A percentile compares a stretch with the other conserved stretches of the same genome.
These are phyloP conservation scores for Salix caprea DNA, from an alignment of 345 rosid genomes.

Conservation along the genomic window DNA sequence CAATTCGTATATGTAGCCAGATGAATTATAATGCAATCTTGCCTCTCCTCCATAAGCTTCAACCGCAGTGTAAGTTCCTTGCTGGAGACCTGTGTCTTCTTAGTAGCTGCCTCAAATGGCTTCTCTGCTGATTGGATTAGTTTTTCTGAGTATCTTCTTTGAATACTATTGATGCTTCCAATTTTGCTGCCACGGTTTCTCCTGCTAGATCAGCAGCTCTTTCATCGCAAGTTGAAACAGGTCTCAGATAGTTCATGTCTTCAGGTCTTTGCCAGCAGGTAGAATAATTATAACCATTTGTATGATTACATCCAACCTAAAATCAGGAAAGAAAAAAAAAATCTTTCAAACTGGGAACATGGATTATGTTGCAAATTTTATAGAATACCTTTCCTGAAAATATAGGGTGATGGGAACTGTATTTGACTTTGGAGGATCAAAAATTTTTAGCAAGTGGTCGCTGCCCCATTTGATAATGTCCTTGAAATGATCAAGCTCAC, in stretches of 20 bases:
- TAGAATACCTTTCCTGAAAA: conserved; percentile 1
- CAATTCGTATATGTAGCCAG: conserved; percentile 49
- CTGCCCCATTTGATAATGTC: no score
- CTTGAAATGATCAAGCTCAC: no score
- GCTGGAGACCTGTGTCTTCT: conserved; percentile 18
- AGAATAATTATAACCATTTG: conserved; percentile 27
- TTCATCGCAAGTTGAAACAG: conserved; percentile 36
- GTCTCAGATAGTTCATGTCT: conserved; percentile 49
- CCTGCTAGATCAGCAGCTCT: conserved; percentile 54
- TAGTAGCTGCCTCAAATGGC: conserved; percentile 29
- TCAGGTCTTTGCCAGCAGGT: conserved; percentile 73
- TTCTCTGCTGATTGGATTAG: conserved; percentile 32
- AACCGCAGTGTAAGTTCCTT: conserved; percentile 28
- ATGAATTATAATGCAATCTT: conserved; percentile 40
- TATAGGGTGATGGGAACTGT: no score
- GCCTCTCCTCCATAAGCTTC: conserved; percentile 46
- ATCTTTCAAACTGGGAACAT: neutral
- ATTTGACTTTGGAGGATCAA: no score
- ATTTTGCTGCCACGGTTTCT: conserved; percentile 49
- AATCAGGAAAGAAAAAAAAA: neutral
- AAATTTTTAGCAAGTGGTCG: no score
- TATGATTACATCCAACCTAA: conserved; percentile 49
- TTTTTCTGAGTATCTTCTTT: conserved; percentile 36
- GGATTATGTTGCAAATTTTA: neutral
- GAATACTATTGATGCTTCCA: conserved; percentile 60